These are phyloP conservation scores for Kuraishia molischiana DNA, from an alignment of 805 yeast genomes.

Conservation along the genomic window DNA sequence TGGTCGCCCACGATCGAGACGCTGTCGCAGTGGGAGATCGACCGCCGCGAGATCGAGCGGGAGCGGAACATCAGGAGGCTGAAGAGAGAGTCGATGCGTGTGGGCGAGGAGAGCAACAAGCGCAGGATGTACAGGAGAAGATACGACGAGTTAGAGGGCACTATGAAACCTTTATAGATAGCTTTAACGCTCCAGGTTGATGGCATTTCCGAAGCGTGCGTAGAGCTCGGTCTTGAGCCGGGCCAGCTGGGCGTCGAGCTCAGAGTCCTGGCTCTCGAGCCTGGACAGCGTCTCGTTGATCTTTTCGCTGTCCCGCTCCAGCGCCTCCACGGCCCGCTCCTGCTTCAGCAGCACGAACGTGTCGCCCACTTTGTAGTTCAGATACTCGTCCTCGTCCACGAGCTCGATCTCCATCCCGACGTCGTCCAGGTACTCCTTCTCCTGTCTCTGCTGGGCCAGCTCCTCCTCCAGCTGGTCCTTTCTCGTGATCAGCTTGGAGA, in stretches of 20 bases:
- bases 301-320: constrained; percentile 52
- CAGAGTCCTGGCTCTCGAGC: constrained; percentile 36
- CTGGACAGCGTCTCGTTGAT: constrained; percentile 40
- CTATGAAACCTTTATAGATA: constrained; percentile 11
- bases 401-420: constrained; percentile 78
- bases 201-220: constrained; percentile 82
- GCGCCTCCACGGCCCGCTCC: constrained; percentile 50
- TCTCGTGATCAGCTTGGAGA: constrained; percentile 71
- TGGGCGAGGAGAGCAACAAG: constrained; percentile 31
- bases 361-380: constrained; percentile 78
- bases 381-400: constrained; percentile 62
- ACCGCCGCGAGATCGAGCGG: constrained; percentile 88
- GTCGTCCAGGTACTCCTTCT: constrained; percentile 85
- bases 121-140: constrained; percentile 21
- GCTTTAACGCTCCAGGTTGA: constrained; percentile 61
- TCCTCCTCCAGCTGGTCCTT: constrained; percentile 48
- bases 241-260: constrained; percentile 42
- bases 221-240: constrained; percentile 67
- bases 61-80: constrained; percentile 86
- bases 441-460: constrained; percentile 42
- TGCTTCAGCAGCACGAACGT: constrained; percentile 64
- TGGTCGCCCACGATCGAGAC: constrained; percentile 89
- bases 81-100: constrained; percentile 85
- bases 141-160: constrained; percentile 26
- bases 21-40: constrained; percentile 86